A percentile compares a stretch with the other conserved stretches of the same genome.
phyloP scores from a whole-genome alignment of 257 asterid species.

The Capsicum baccatum region DNA sequence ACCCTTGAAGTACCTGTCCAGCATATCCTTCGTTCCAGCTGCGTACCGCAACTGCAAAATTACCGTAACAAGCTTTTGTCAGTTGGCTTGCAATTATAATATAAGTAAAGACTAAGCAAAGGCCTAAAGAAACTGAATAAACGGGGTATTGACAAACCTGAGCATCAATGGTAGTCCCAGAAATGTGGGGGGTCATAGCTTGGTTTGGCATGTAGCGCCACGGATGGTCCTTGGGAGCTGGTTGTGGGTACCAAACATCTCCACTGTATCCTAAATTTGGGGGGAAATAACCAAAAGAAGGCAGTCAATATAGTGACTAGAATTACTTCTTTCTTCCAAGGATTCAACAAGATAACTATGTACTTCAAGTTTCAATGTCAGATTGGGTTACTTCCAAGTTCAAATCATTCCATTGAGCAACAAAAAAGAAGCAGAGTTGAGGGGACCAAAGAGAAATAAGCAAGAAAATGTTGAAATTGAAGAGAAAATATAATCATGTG shows the following conservation, averaged over 20 bases:
- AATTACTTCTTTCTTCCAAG: not conserved
- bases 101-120: not conserved
- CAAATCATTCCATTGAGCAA: not conserved
- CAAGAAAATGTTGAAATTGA: constrained; percentile 3
- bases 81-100: not conserved
- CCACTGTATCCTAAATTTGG: constrained; percentile 81
- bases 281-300: constrained; percentile 1
- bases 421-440: not conserved
- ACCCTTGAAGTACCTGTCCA: constrained; percentile 92
- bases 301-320: not conserved
- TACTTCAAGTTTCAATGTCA: not conserved
- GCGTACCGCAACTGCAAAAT: constrained; percentile 84
- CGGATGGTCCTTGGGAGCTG: constrained; percentile 99
- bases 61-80: constrained; percentile 6
- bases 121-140: not conserved
- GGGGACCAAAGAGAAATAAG: not conserved
- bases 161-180: constrained; percentile 97
- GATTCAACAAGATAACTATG: not conserved
- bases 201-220: constrained; percentile 99
- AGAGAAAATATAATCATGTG: not conserved
- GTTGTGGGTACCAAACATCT: constrained; percentile 98
- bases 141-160: constrained; percentile 56
- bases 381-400: not conserved
- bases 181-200: constrained; percentile 98
- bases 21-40: constrained; percentile 95